Evolutionary conservation across 306 rosid genomes (phyloP).

Genomic region (Spatholobus suberectus): DNA sequence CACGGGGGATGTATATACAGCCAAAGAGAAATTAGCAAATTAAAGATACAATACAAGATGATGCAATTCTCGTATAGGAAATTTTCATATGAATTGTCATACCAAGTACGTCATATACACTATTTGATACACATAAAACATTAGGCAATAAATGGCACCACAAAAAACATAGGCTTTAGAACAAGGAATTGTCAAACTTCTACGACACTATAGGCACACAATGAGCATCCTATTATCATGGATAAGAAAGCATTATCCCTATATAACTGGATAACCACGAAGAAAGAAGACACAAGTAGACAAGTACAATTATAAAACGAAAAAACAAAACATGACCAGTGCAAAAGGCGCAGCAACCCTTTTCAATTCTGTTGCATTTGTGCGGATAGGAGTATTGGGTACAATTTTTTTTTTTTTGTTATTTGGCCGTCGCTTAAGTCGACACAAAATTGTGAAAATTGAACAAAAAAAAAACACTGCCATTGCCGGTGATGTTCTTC

Average conservation of each 20-base stretch:
- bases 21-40: slow-evolving; percentile 12
- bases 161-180: not conserved
- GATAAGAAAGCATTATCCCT: slow-evolving; percentile 18
- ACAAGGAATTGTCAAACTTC: not conserved
- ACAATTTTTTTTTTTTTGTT: not conserved
- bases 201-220: not conserved
- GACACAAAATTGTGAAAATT: too few species aligned
- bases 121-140: not conserved
- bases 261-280: slow-evolving; percentile 2
- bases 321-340: not conserved
- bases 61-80: not conserved
- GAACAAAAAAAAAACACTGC: too few species aligned
- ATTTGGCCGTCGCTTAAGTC: too few species aligned
- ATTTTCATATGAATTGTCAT: not conserved
- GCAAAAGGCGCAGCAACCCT: not conserved
- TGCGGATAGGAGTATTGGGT: not conserved
- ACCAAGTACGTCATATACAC: not conserved
- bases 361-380: not conserved
- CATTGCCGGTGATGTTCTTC: too few species aligned
- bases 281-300: not conserved
- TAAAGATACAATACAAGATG: not conserved
- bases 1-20: not conserved
- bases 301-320: not conserved
- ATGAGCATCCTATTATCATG: not conserved
- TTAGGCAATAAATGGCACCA: not conserved